Evolutionary conservation across 2,329 filamentous ascomycete genomes (phyloP).

Genomic region (Cladosporium velox): DNA sequence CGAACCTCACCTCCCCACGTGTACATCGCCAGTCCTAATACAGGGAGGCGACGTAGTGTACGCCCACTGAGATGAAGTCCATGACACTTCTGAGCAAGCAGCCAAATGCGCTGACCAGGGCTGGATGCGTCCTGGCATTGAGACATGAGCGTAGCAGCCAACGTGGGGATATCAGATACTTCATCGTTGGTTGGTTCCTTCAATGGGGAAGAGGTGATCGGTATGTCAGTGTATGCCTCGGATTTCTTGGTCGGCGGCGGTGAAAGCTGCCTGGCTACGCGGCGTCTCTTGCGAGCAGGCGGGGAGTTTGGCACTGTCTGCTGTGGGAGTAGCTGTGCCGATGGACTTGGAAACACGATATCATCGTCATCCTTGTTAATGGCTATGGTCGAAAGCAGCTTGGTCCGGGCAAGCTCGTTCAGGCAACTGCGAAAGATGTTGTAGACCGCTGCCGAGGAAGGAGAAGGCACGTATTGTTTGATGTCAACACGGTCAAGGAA

Average conservation of each 20-base stretch:
- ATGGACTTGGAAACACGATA: neutral
- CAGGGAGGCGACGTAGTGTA: slow-evolving; percentile 45
- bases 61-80: slow-evolving; percentile 44
- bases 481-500: slow-evolving; percentile 54
- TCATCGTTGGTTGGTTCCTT: neutral
- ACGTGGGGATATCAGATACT: slow-evolving; percentile 30
- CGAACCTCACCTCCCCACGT: slow-evolving; percentile 39
- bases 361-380: neutral
- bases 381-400: slow-evolving; percentile 36
- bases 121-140: slow-evolving; percentile 28
- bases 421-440: slow-evolving; percentile 52
- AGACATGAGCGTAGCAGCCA: slow-evolving; percentile 34
- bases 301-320: neutral
- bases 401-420: slow-evolving; percentile 46
- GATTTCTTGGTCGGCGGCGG: neutral
- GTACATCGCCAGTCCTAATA: slow-evolving; percentile 45
- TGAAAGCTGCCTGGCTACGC: neutral
- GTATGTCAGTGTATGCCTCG: neutral
- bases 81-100: slow-evolving; percentile 38
- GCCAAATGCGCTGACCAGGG: slow-evolving; percentile 35
- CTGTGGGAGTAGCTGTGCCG: neutral
- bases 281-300: slow-evolving; percentile 6
- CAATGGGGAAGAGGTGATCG: neutral
- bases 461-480: slow-evolving; percentile 47
- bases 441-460: slow-evolving; percentile 46